These are phyloP conservation scores for Nymphaea thermarum DNA, from an alignment of 164 flowering plant species.

Conservation along the genomic window DNA sequence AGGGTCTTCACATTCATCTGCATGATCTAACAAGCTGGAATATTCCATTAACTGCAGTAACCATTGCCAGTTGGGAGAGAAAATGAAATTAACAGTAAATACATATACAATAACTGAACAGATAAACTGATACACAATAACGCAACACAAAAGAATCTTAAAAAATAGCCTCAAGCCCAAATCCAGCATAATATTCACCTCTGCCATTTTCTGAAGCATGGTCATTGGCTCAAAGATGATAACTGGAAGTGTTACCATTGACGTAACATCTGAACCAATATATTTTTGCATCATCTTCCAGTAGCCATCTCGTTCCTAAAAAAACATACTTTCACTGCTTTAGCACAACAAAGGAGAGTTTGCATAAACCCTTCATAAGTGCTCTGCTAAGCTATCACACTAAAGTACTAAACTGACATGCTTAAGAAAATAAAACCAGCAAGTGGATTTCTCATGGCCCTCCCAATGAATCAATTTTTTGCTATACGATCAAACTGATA, in stretches of 20 bases:
- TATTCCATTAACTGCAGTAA: conserved; percentile 74
- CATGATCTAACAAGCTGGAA: conserved; percentile 63
- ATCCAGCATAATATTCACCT: conserved; percentile 31
- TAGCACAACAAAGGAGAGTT: too few relatives aligned
- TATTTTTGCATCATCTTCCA: conserved; percentile 90
- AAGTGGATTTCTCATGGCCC: too few relatives aligned
- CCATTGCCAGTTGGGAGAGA: conserved; percentile 4
- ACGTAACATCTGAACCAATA: conserved; percentile 77
- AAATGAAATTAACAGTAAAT: not conserved
- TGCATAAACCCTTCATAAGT: too few relatives aligned
- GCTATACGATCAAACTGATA: too few relatives aligned
- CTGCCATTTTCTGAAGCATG: conserved; percentile 85
- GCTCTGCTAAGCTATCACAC: too few relatives aligned
- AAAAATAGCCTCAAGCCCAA: not conserved
- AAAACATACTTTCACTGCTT: not conserved
- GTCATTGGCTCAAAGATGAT: conserved; percentile 89
- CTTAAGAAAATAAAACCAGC: too few relatives aligned
- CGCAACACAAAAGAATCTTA: not conserved
- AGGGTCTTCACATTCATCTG: conserved; percentile 90
- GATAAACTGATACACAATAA: not conserved
- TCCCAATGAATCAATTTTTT: too few relatives aligned
- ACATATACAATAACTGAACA: not conserved
- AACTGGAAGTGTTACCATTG: conserved; percentile 88
- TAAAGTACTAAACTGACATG: too few relatives aligned
- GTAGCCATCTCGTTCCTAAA: conserved; percentile 65